Evolutionary conservation across 2,329 filamentous ascomycete species (phyloP).

Genomic region (Aaosphaeria pasadenensis): DNA sequence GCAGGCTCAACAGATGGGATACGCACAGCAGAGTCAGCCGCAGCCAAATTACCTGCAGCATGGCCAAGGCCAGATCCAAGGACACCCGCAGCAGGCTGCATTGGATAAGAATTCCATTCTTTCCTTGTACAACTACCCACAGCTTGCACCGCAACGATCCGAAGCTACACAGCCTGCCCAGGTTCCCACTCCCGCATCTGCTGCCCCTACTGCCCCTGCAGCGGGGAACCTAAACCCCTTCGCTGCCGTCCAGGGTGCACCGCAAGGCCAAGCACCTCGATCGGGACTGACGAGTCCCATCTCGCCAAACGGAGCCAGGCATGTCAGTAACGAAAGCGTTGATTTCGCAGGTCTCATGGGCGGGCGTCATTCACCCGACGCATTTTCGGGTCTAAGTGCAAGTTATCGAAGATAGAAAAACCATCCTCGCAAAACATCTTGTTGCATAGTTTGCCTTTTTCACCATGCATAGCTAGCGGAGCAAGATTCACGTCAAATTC

Average conservation of each 20-base stretch:
- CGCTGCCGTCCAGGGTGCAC: constrained; percentile 18
- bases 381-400: constrained; percentile 72
- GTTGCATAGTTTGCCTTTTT: no score
- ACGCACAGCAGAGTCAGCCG: constrained; percentile 15
- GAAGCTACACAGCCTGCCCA: constrained; percentile 30
- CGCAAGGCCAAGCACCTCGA: constrained; percentile 6
- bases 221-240: constrained; percentile 59
- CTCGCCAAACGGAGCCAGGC: constrained; percentile 27
- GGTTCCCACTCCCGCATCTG: constrained; percentile 13
- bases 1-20: no score
- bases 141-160: constrained; percentile 46
- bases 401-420: constrained; percentile 29
- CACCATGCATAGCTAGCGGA: no score
- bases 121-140: constrained; percentile 67
- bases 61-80: not conserved
- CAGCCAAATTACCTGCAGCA: constrained; percentile 20
- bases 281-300: constrained; percentile 2
- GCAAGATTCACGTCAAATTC: no score
- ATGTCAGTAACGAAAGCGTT: constrained; percentile 69
- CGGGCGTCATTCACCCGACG: constrained; percentile 75
- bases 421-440: no score
- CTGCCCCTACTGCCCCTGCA: constrained; percentile 22
- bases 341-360: constrained; percentile 58
- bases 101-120: constrained; percentile 73
- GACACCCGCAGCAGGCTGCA: constrained; percentile 19